Evolutionary conservation across 257 asterid species (phyloP).

Genomic region (Salvia hispanica): DNA sequence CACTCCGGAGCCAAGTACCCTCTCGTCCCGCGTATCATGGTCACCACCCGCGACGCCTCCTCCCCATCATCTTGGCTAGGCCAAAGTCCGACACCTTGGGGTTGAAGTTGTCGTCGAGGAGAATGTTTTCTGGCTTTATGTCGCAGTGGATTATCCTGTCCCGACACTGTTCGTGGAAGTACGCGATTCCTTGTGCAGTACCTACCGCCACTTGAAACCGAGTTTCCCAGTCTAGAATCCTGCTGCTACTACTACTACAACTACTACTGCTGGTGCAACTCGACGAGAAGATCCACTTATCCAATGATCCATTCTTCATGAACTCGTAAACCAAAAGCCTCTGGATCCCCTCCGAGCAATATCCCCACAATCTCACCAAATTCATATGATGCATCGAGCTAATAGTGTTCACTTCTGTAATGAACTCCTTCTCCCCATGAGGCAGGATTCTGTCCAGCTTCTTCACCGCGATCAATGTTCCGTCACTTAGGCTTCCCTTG

Average conservation of each 20-base stretch:
- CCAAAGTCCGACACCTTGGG: slow-evolving; percentile 96
- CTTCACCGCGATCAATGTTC: slow-evolving; percentile 78
- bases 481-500: slow-evolving; percentile 75
- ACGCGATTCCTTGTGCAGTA: slow-evolving; percentile 88
- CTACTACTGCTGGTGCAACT: too few relatives aligned
- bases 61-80: slow-evolving; percentile 90
- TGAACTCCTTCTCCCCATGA: slow-evolving; percentile 81
- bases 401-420: slow-evolving; percentile 85
- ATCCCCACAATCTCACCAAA: slow-evolving; percentile 79
- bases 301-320: slow-evolving; percentile 88
- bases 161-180: slow-evolving; percentile 93
- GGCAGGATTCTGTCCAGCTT: slow-evolving; percentile 83
- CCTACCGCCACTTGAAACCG: slow-evolving; percentile 75
- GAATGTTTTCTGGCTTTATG: slow-evolving; percentile 90
- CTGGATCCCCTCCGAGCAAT: slow-evolving; percentile 75
- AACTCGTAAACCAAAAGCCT: slow-evolving; percentile 92
- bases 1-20: slow-evolving; percentile 92
- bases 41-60: slow-evolving; percentile 85
- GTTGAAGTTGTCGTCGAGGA: slow-evolving; percentile 73
- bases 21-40: slow-evolving; percentile 86
- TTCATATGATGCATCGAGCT: slow-evolving; percentile 96
- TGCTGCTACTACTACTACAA: too few relatives aligned
- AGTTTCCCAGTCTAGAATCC: slow-evolving; percentile 66
- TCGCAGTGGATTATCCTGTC: slow-evolving; percentile 86
- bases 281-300: slow-evolving; percentile 58